Evolutionary conservation across 306 rosid species (phyloP).

Genomic region (Parietaria judaica): DNA sequence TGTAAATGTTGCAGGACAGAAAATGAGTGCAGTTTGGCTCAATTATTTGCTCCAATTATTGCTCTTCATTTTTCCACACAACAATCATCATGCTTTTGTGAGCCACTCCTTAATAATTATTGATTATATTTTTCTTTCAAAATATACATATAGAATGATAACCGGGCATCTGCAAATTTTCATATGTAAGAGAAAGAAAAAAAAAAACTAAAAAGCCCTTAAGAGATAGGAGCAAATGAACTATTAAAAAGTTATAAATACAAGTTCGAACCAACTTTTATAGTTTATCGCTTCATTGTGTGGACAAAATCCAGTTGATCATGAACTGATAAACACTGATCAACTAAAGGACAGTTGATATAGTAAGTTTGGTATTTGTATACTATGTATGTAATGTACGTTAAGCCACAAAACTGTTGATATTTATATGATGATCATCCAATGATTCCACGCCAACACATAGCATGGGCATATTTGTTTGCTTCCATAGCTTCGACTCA

Average conservation of each 20-base stretch:
- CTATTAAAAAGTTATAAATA: too few relatives aligned
- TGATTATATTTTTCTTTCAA: too few relatives aligned
- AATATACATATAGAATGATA: too few relatives aligned
- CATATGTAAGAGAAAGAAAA: too few relatives aligned
- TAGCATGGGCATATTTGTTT: conserved; percentile 11
- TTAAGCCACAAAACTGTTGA: not conserved
- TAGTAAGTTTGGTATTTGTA: not conserved
- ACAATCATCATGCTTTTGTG: not conserved
- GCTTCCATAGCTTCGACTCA: not conserved
- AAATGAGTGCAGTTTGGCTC: not conserved
- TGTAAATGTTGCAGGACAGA: not conserved
- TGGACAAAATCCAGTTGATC: too few relatives aligned
- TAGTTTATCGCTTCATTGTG: too few relatives aligned
- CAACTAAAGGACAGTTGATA: conserved; percentile 7
- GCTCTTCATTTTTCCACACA: not conserved
- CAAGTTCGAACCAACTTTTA: too few relatives aligned
- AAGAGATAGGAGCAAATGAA: too few relatives aligned
- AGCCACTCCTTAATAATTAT: too few relatives aligned
- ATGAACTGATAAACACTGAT: too few relatives aligned
- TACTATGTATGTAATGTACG: not conserved
- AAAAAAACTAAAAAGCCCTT: too few relatives aligned
- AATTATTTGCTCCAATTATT: conserved; percentile 7
- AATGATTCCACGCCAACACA: conserved; percentile 1
- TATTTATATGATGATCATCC: not conserved
- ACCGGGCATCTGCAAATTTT: too few relatives aligned